Evolutionary conservation across 768 basidiomycete genomes (phyloP).

Genomic region (Sporobolomyces phaffii): DNA sequence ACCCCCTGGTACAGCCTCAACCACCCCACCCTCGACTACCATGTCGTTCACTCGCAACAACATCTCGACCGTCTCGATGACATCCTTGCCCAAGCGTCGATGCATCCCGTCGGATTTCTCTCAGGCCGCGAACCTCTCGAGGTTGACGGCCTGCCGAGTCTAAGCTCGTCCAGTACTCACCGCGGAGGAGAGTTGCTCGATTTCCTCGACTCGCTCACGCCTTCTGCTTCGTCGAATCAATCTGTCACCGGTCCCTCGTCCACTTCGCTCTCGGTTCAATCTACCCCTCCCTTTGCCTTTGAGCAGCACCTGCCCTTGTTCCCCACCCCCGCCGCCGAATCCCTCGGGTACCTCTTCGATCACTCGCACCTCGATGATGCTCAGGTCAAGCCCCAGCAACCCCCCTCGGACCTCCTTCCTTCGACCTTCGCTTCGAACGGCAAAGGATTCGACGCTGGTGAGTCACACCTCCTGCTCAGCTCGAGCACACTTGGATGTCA

Average conservation of each 20-base stretch:
- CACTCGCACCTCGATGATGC: not conserved
- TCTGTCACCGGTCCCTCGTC: constrained; percentile 10
- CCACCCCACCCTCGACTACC: constrained; percentile 4
- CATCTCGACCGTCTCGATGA: not conserved
- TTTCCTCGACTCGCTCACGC: constrained; percentile 14
- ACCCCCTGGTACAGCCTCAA: not conserved
- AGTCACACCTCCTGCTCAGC: not conserved
- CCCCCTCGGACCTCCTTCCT: too few relatives aligned
- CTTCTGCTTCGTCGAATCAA: not conserved
- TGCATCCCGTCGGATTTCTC: constrained; percentile 15
- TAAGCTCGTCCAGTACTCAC: too few relatives aligned
- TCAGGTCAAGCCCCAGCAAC: constrained; percentile 10
- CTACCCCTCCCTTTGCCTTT: not conserved
- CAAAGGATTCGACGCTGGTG: constrained; percentile 27
- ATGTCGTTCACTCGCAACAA: constrained; percentile 3
- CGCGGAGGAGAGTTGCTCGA: constrained; percentile 13
- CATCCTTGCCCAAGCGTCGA: too few relatives aligned
- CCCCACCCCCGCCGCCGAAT: not conserved
- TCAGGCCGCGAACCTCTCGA: constrained; percentile 1
- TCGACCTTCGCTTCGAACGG: not conserved
- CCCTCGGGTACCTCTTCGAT: not conserved
- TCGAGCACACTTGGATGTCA: not conserved
- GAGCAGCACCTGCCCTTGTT: not conserved
- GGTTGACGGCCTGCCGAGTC: not conserved
- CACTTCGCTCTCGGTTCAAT: constrained; percentile 12